Percentiles rank a stretch among this genome's conserved stretches.
Evolutionary conservation across 2,329 filamentous ascomycete species (phyloP).

Genomic region (Claviceps quebecensis): DNA sequence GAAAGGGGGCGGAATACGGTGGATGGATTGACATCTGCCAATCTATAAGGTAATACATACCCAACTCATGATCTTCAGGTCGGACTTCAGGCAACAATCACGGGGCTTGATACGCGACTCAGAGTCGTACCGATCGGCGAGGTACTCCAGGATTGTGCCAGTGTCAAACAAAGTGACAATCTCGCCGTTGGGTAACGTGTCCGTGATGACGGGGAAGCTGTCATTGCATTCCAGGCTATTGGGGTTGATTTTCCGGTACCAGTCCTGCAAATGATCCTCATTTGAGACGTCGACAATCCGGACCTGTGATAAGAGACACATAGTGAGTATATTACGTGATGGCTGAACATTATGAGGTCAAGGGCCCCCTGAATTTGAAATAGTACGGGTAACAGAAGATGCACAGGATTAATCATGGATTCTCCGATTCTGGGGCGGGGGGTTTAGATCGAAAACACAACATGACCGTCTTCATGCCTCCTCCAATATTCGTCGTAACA

Average conservation of each 20-base stretch:
- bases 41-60: conserved; percentile 19
- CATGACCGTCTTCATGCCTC: no score
- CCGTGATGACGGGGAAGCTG: conserved; percentile 75
- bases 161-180: conserved; percentile 69
- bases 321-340: background rate
- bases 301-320: conserved; percentile 17
- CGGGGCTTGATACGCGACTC: conserved; percentile 76
- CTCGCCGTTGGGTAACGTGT: conserved; percentile 60
- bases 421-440: no score
- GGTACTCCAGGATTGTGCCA: conserved; percentile 72
- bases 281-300: conserved; percentile 57
- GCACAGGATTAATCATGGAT: no score
- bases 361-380: no score
- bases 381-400: no score
- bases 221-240: conserved; percentile 40
- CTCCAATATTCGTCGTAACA: no score
- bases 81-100: conserved; percentile 54
- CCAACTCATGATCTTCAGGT: conserved; percentile 73
- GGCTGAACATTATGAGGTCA: no score
- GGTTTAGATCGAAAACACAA: background rate
- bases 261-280: conserved; percentile 68
- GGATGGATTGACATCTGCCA: no score
- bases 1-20: no score
- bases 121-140: conserved; percentile 69
- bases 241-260: conserved; percentile 85